Evolutionary conservation across 2,329 filamentous ascomycete genomes (phyloP).

Genomic region (Pseudogymnoascus sp.): DNA sequence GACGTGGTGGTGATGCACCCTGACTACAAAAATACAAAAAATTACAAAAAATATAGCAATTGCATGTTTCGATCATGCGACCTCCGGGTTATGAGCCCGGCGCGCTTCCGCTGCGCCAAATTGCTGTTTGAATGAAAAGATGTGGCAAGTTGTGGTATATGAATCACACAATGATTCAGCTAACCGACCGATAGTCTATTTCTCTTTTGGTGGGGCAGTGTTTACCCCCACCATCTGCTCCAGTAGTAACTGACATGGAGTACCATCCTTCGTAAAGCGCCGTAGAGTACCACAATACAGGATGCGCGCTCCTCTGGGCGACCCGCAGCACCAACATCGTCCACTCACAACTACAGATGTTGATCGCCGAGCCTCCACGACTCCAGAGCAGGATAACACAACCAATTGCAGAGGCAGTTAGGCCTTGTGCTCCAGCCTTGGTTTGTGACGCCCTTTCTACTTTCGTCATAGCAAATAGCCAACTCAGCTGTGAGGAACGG

Average conservation of each 20-base stretch:
- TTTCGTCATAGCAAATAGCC: not conserved
- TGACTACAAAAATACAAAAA: not conserved
- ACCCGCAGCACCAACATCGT: not conserved
- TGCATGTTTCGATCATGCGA: constrained; percentile 14
- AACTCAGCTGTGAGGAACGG: not conserved
- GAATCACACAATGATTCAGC: not conserved
- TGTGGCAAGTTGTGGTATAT: not conserved
- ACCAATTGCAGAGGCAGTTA: not conserved
- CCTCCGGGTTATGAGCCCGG: constrained; percentile 17
- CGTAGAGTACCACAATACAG: not conserved
- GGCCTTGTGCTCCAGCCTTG: not conserved
- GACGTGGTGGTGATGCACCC: not conserved
- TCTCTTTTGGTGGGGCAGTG: not conserved
- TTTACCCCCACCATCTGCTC: constrained; percentile 6
- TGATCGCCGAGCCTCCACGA: constrained; percentile 1
- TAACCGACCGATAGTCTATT: not conserved
- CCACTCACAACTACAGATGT: not conserved
- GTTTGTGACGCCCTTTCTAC: not conserved
- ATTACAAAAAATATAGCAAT: constrained; percentile 6
- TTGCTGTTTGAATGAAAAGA: constrained; percentile 9
- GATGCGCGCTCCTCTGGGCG: not conserved
- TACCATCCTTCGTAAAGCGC: no score
- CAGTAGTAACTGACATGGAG: not conserved
- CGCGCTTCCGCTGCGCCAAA: constrained; percentile 17
- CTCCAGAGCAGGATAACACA: not conserved